These are phyloP conservation scores for Zygoascus bituminiphila DNA, from an alignment of 805 yeast genomes.

Conservation along the genomic window DNA sequence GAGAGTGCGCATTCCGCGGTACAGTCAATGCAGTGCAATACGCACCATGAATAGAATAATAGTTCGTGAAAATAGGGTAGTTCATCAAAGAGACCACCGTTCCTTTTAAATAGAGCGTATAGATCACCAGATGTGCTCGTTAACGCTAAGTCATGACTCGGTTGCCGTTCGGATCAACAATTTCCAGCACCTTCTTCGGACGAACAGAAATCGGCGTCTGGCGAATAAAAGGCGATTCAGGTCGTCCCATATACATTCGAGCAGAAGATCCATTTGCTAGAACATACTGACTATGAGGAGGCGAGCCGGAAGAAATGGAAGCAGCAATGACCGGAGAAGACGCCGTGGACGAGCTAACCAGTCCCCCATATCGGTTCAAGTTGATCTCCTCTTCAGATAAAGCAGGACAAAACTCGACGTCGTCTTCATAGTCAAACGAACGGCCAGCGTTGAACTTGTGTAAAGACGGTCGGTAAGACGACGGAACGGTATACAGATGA, in stretches of 20 bases:
- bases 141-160: background rate
- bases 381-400: constrained; percentile 14
- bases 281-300: background rate
- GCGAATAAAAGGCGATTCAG: background rate
- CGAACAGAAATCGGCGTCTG: background rate
- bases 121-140: no score
- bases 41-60: background rate
- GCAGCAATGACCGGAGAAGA: background rate
- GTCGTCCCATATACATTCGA: background rate
- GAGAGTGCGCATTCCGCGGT: no score
- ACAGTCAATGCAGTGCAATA: background rate
- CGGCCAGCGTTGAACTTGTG: constrained; percentile 48
- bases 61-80: no score
- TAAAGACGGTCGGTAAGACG: background rate
- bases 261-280: background rate
- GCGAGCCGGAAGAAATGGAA: background rate
- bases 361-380: background rate
- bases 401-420: constrained; percentile 53
- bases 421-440: constrained; percentile 59
- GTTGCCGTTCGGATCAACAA: background rate
- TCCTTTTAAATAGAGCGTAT: no score
- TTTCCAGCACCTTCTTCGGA: background rate
- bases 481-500: background rate
- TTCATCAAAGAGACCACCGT: no score
- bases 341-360: background rate